phyloP scores from a whole-genome alignment of 192 early-diverging fungal genomes.

The Podila minutissima region DNA sequence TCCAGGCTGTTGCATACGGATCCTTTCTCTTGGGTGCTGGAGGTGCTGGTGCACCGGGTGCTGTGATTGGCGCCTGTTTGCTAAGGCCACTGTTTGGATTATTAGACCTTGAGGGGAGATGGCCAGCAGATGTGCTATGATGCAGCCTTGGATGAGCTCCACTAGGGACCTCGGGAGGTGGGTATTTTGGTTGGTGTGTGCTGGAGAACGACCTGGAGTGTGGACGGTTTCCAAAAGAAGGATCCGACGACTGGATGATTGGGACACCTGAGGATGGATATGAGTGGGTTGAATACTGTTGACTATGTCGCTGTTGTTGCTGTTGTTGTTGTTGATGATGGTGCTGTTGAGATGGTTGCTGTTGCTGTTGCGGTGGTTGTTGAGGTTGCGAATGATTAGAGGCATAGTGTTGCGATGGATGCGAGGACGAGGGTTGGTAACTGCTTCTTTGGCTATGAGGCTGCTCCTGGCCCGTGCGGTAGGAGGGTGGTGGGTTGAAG shows the following conservation, averaged over 20 bases:
- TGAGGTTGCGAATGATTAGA: not conserved
- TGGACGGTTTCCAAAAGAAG: constrained; percentile 25
- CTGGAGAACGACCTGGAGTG: constrained; percentile 37
- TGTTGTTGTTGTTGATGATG: constrained; percentile 7
- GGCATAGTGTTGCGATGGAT: not conserved
- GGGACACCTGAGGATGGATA: not conserved
- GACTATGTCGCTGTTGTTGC: not conserved
- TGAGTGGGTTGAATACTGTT: not conserved
- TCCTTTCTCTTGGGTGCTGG: constrained; percentile 32
- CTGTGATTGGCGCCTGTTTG: not conserved
- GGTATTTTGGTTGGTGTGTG: constrained; percentile 27
- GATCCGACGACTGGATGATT: constrained; percentile 25
- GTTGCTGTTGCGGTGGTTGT: not conserved
- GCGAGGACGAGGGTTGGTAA: not conserved
- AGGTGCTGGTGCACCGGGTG: not conserved
- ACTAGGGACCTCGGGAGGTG: constrained; percentile 1
- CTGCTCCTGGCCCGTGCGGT: not conserved
- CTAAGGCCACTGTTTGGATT: not conserved
- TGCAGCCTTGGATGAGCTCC: constrained; percentile 21
- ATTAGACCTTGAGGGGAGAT: constrained; percentile 7
- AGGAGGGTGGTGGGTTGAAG: not conserved
- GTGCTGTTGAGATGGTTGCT: not conserved
- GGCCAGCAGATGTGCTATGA: constrained; percentile 36
- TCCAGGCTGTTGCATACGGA: constrained; percentile 47
- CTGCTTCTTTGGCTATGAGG: not conserved